A percentile compares a stretch with the other conserved stretches of the same genome.
Conservation (phyloP, 768 basidiomycete genomes). For the Xerocomellus intermedius region DNA sequence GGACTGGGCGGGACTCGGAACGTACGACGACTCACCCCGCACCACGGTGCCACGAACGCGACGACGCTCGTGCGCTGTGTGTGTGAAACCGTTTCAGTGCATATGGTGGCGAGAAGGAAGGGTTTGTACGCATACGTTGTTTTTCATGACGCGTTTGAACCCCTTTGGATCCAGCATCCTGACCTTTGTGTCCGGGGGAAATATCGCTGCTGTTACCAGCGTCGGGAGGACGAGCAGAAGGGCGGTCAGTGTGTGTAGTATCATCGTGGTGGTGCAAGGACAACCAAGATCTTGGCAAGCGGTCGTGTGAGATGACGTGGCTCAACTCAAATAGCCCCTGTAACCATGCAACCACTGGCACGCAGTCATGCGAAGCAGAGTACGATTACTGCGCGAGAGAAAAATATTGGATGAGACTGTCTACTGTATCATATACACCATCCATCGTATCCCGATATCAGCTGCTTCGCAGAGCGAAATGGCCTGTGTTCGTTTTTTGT, state of each 20-base stretch:
- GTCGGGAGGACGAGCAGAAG: constrained; percentile 31
- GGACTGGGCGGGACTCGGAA: background rate
- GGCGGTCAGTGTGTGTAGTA: constrained; percentile 17
- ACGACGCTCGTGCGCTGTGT: constrained; percentile 71
- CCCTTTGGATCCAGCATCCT: constrained; percentile 70
- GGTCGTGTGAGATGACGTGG: constrained; percentile 10
- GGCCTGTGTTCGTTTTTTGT: background rate
- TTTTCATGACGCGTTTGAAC: constrained; percentile 71
- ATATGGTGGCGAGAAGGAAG: background rate
- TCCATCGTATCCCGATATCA: background rate
- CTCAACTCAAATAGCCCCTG: constrained; percentile 12
- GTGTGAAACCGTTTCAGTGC: background rate
- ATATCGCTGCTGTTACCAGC: constrained; percentile 45
- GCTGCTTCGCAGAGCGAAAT: background rate
- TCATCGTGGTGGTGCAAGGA: constrained; percentile 20
- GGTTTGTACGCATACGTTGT: constrained; percentile 53
- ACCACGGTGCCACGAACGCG: constrained; percentile 96
- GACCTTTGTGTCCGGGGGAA: constrained; percentile 55
- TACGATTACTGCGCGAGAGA: background rate
- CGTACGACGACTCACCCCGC: constrained; percentile 56
- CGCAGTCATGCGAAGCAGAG: background rate
- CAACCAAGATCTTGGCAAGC: background rate
- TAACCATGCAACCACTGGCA: too few species aligned
- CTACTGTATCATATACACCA: constrained; percentile 4
- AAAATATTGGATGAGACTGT: background rate